Conservation (phyloP, 805 yeast genomes). For the Saturnispora silvae region DNA sequence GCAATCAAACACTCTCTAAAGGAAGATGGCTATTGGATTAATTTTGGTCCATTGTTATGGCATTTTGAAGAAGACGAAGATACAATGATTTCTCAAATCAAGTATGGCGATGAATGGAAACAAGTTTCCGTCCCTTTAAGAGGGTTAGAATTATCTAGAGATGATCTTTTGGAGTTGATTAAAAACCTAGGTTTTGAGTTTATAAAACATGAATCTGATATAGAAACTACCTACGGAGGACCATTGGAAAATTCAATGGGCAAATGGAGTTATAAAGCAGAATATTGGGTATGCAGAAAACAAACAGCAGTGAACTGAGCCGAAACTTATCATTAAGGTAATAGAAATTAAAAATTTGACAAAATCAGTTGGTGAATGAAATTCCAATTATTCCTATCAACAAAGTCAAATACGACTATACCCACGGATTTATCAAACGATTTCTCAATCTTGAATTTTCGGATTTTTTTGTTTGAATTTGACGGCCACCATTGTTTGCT, state of each 20-base stretch:
- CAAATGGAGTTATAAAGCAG: slow-evolving; percentile 48
- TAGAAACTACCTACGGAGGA: slow-evolving; percentile 43
- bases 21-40: slow-evolving; percentile 44
- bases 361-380: slow-evolving; percentile 40
- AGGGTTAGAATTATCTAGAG: slow-evolving; percentile 52
- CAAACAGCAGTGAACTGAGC: background rate
- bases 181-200: slow-evolving; percentile 42
- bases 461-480: slow-evolving; percentile 45
- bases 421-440: slow-evolving; percentile 49
- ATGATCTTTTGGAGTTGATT: slow-evolving; percentile 41
- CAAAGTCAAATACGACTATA: slow-evolving; percentile 56
- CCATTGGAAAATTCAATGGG: slow-evolving; percentile 39
- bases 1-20: slow-evolving; percentile 37
- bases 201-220: slow-evolving; percentile 31
- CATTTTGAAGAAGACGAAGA: slow-evolving; percentile 49
- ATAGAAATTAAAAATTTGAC: slow-evolving; percentile 29
- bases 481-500: slow-evolving; percentile 68
- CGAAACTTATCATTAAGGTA: background rate
- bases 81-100: slow-evolving; percentile 16
- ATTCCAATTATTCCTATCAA: slow-evolving; percentile 52
- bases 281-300: slow-evolving; percentile 53
- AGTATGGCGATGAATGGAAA: slow-evolving; percentile 17
- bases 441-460: slow-evolving; percentile 33
- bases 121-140: slow-evolving; percentile 28
- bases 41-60: slow-evolving; percentile 64